phyloP scores from a whole-genome alignment of 805 yeast species.

The Kuraishia hungarica region DNA sequence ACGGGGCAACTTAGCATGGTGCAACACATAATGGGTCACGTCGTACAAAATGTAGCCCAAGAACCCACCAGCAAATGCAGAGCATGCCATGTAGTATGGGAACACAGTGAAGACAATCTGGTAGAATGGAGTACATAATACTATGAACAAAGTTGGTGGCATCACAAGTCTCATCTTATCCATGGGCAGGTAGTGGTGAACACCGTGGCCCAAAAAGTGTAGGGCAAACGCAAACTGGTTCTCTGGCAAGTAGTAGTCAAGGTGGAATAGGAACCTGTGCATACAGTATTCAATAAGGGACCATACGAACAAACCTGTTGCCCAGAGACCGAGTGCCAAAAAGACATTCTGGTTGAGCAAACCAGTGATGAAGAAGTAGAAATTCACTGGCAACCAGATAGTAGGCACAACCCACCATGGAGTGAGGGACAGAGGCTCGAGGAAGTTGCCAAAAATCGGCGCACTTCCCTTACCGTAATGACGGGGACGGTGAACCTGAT shows the following conservation, averaged over 20 bases:
- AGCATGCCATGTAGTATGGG: constrained; percentile 80
- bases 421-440: constrained; percentile 86
- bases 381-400: constrained; percentile 80
- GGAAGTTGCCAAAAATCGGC: constrained; percentile 86
- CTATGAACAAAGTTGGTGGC: constrained; percentile 84
- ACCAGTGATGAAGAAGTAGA: constrained; percentile 55
- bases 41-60: constrained; percentile 91
- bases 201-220: constrained; percentile 91
- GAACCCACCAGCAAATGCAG: constrained; percentile 93
- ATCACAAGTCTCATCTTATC: constrained; percentile 86
- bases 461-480: constrained; percentile 98
- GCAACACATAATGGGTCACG: constrained; percentile 88
- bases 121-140: constrained; percentile 74
- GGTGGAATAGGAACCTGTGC: constrained; percentile 90
- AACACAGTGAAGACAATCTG: constrained; percentile 64
- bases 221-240: constrained; percentile 64
- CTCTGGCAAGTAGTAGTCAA: constrained; percentile 82
- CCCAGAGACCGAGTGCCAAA: constrained; percentile 50
- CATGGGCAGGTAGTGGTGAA: constrained; percentile 97
- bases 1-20: constrained; percentile 76
- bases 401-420: constrained; percentile 92
- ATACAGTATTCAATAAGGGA: constrained; percentile 80
- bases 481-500: constrained; percentile 96
- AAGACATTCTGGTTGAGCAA: constrained; percentile 35
- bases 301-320: constrained; percentile 85